Conservation (phyloP, 2,329 filamentous ascomycete species). For the Madurella fahalii region DNA sequence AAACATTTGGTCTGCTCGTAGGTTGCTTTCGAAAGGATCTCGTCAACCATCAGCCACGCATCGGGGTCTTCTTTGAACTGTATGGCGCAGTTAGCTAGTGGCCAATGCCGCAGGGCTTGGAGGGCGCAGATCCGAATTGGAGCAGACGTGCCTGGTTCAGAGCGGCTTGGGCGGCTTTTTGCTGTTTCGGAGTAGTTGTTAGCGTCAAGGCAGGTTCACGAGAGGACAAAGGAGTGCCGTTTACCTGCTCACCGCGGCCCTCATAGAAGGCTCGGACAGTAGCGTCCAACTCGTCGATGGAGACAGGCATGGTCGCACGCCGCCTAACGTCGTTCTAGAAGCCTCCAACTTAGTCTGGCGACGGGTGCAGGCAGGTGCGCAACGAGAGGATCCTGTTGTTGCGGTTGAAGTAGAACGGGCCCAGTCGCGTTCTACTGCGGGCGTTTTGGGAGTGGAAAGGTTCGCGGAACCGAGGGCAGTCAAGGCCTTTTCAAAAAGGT, state of each 20-base stretch:
- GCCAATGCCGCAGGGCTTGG: background rate
- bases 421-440: slow-evolving; percentile 8
- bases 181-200: slow-evolving; percentile 52
- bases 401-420: slow-evolving; percentile 8
- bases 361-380: background rate
- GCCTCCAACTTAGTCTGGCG: background rate
- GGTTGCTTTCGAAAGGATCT: slow-evolving; percentile 88
- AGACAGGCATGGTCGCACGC: slow-evolving; percentile 55
- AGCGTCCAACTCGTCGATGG: slow-evolving; percentile 92
- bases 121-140: slow-evolving; percentile 17
- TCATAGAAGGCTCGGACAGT: slow-evolving; percentile 97
- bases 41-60: slow-evolving; percentile 94
- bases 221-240: slow-evolving; percentile 32
- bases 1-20: slow-evolving; percentile 96
- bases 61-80: slow-evolving; percentile 99
- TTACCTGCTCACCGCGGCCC: slow-evolving; percentile 86
- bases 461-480: slow-evolving; percentile 9
- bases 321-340: slow-evolving; percentile 3
- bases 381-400: background rate
- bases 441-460: slow-evolving; percentile 6
- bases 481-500: slow-evolving; percentile 8
- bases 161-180: slow-evolving; percentile 92
- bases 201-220: slow-evolving; percentile 27
- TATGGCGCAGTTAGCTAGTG: slow-evolving; percentile 26
- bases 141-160: slow-evolving; percentile 76